phyloP scores from a whole-genome alignment of 805 yeast genomes.

The Suhomyces prunicola region DNA sequence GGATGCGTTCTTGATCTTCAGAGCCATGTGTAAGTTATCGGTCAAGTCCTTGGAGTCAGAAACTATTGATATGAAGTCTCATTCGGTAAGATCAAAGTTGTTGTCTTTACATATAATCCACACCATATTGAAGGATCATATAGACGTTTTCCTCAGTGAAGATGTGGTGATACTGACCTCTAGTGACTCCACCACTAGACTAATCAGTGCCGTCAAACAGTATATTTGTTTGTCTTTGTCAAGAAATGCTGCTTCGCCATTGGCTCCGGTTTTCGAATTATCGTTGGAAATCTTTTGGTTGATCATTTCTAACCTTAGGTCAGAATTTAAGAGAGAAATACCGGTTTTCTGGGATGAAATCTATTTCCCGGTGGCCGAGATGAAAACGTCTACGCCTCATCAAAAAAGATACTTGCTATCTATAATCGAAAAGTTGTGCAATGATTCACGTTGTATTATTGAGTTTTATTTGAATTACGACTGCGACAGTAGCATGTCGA shows the following conservation, averaged over 20 bases:
- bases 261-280: conserved; percentile 88
- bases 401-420: conserved; percentile 86
- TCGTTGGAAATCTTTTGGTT: conserved; percentile 93
- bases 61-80: conserved; percentile 80
- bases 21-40: conserved; percentile 93
- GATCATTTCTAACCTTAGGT: conserved; percentile 74
- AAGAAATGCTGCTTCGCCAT: conserved; percentile 87
- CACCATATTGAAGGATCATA: conserved; percentile 79
- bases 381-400: conserved; percentile 87
- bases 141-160: conserved; percentile 69
- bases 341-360: conserved; percentile 92
- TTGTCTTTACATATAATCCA: conserved; percentile 85
- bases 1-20: conserved; percentile 88
- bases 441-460: conserved; percentile 85
- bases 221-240: conserved; percentile 79
- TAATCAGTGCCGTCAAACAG: conserved; percentile 79
- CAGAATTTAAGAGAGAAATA: conserved; percentile 87
- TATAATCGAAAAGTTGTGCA: conserved; percentile 76
- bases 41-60: conserved; percentile 78
- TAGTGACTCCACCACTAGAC: conserved; percentile 49
- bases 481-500: conserved; percentile 79
- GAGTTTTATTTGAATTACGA: conserved; percentile 95
- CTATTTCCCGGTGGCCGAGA: conserved; percentile 89
- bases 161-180: conserved; percentile 51
- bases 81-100: conserved; percentile 86